Percentiles rank a stretch among this genome's conserved stretches.
Conservation (phyloP, 306 rosid genomes). For the Rosa rugosa region DNA sequence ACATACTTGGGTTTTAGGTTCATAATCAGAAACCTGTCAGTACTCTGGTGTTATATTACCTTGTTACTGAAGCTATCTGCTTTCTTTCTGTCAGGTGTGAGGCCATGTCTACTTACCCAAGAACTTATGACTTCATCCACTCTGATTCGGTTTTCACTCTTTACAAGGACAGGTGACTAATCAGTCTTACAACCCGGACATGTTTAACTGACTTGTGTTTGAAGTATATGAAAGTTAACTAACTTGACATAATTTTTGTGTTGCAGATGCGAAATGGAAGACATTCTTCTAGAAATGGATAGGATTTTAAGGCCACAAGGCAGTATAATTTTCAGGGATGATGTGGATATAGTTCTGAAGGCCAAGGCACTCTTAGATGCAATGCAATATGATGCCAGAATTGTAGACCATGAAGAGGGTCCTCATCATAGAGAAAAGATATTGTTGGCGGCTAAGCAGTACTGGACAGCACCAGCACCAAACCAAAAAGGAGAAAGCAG, state of each 20-base stretch:
- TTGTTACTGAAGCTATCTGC: slow-evolving; percentile 14
- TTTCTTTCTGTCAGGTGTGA: slow-evolving; percentile 67
- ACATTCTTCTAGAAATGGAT: slow-evolving; percentile 85
- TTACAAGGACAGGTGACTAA: slow-evolving; percentile 63
- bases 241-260: slow-evolving; percentile 1
- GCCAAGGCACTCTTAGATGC: slow-evolving; percentile 54
- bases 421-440: slow-evolving; percentile 66
- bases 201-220: neutral
- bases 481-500: slow-evolving; percentile 18
- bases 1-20: neutral
- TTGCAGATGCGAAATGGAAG: slow-evolving; percentile 71
- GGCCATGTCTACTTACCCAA: slow-evolving; percentile 95
- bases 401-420: slow-evolving; percentile 79
- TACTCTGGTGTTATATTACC: neutral
- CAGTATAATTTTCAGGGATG: slow-evolving; percentile 64
- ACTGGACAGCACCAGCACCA: slow-evolving; percentile 66
- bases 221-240: neutral
- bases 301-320: slow-evolving; percentile 81
- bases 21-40: neutral
- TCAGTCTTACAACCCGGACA: neutral
- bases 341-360: slow-evolving; percentile 69
- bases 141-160: slow-evolving; percentile 78
- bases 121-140: slow-evolving; percentile 92
- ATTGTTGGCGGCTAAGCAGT: slow-evolving; percentile 62
- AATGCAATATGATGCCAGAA: slow-evolving; percentile 66